A percentile compares a stretch with the other conserved stretches of the same genome.
Conservation (phyloP, 2,329 filamentous ascomycete species). For the Xylaria hypoxylon region DNA sequence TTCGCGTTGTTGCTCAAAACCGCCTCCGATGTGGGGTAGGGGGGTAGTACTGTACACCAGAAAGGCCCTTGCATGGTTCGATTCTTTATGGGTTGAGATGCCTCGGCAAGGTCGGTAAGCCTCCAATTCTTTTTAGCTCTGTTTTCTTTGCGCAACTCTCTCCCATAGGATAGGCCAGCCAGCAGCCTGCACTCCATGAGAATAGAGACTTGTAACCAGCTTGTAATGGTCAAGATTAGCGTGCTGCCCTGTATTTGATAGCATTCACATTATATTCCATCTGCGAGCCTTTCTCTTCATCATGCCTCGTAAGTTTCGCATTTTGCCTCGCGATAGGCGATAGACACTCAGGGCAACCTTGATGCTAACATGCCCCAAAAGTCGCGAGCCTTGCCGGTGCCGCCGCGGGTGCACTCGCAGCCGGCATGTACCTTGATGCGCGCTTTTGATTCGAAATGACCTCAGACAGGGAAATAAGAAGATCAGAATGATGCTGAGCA, state of each 20-base stretch:
- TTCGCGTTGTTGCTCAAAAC: neutral
- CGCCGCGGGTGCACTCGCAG: slow-evolving; percentile 31
- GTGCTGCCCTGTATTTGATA: neutral
- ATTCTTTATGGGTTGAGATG: neutral
- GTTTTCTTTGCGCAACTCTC: slow-evolving; percentile 1
- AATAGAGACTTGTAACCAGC: neutral
- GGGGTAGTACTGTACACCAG: too few relatives aligned
- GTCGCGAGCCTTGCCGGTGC: slow-evolving; percentile 31
- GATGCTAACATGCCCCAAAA: slow-evolving; percentile 19
- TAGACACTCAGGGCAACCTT: neutral
- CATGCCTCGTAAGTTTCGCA: slow-evolving; percentile 32
- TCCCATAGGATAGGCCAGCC: neutral
- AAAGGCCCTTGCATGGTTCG: slow-evolving; percentile 4
- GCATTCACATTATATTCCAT: neutral
- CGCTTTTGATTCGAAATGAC: slow-evolving; percentile 36
- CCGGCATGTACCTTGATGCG: slow-evolving; percentile 38
- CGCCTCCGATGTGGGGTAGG: neutral
- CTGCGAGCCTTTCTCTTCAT: neutral
- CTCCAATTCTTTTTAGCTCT: slow-evolving; percentile 8
- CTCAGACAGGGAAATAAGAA: slow-evolving; percentile 28
- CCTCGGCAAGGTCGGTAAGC: slow-evolving; percentile 14
- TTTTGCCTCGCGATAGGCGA: neutral
- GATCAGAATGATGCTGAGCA: neutral
- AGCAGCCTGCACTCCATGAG: neutral
- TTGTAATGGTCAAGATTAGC: neutral